Evolutionary conservation across 495 filamentous ascomycete genomes (phyloP), one percentile per base, ranked within the genome.

Genomic region (Xylaria venustula): DNA sequence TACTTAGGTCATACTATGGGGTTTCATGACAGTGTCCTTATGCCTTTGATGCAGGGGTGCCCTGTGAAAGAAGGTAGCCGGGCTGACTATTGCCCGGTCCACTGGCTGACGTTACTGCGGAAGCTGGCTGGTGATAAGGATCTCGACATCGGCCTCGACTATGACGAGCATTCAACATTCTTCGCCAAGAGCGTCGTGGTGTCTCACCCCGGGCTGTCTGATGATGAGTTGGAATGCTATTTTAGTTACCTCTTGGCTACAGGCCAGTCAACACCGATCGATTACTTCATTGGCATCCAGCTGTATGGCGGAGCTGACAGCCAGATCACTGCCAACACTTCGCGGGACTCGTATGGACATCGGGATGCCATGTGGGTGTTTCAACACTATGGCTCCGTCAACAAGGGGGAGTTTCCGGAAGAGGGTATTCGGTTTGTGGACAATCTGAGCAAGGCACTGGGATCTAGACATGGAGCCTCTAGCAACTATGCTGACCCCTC

Each of bases 401-500:
- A 20, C 5, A 51, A 65, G 23, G 54, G 69, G 17, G 71, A 72
- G 7, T 77, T 75, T 59, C 75, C 79, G 17, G 19, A 61, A n/a
- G 46, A 41, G 22, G 76, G 71, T 2, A 64, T 77, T 12, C 49
- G 62, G 2, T 79, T 82, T 56, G 61, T 85, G 49, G 67, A 77
- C 19, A 72, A 69, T 0, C 36, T 86, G 20, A 75, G 70, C 15
- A 54, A 65, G 14, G 64, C 73, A 2, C 73, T 81, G 63, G 67
- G 72, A n/a, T 70, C 65, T 1, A 15, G 28, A 3, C 79, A 75
- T 36, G 63, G 62, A 8, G 79, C 79, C 0, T 90, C 89, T 65
- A 73, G 81, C 2, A 88, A 87, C 54, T 88, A 88, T 67, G 77
- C 87, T 11, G 87, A 90, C 66, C 80, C 85, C 0, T 76, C 68